Conservation (phyloP, 2,329 filamentous ascomycete species). For the Nemania sp. region DNA sequence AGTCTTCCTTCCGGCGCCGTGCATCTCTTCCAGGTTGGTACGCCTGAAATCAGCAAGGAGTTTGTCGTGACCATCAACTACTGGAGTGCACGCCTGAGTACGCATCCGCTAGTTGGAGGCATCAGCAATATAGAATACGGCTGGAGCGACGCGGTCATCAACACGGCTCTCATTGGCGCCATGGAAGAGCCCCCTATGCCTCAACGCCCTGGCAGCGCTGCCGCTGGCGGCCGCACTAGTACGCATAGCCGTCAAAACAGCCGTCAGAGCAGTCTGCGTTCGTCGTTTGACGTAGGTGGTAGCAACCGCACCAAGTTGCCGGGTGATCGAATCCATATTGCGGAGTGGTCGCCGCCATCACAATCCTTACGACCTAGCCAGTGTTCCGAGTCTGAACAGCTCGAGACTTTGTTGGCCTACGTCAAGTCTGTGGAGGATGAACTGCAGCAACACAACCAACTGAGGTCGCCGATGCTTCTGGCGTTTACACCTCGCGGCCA, state of each 20-base stretch:
- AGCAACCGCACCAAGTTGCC: slow-evolving; percentile 69
- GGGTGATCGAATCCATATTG: slow-evolving; percentile 80
- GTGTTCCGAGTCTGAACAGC: slow-evolving; percentile 77
- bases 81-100: slow-evolving; percentile 93
- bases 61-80: slow-evolving; percentile 96
- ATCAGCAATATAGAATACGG: slow-evolving; percentile 98
- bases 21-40: slow-evolving; percentile 97
- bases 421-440: slow-evolving; percentile 86
- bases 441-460: slow-evolving; percentile 81
- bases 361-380: slow-evolving; percentile 88
- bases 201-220: slow-evolving; percentile 56
- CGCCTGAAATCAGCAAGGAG: slow-evolving; percentile 89
- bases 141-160: slow-evolving; percentile 85
- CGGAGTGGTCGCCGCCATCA: slow-evolving; percentile 85
- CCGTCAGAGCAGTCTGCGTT: slow-evolving; percentile 51
- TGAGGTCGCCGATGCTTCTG: slow-evolving; percentile 83
- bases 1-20: slow-evolving; percentile 91
- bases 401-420: slow-evolving; percentile 73
- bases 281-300: slow-evolving; percentile 67
- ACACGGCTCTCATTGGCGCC: slow-evolving; percentile 56
- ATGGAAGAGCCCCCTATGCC: slow-evolving; percentile 52
- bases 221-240: slow-evolving; percentile 49
- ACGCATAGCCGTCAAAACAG: slow-evolving; percentile 49
- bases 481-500: slow-evolving; percentile 84
- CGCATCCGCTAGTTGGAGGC: slow-evolving; percentile 87